phyloP scores from a whole-genome alignment of 2,329 filamentous ascomycete species.

The Bimuria novae-zelandiae region DNA sequence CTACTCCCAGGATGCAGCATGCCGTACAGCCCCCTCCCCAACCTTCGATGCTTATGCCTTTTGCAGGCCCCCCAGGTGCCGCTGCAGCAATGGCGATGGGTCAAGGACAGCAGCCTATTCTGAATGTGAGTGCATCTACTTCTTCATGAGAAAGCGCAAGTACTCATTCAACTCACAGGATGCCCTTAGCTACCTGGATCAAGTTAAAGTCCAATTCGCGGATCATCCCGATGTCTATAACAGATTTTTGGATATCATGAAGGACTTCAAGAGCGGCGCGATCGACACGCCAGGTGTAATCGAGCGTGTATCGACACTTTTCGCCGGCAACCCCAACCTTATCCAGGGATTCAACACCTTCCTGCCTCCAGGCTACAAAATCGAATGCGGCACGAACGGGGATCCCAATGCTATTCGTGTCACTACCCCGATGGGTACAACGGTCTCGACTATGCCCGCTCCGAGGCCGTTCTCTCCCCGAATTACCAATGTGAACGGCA shows the following conservation, averaged over 20 bases:
- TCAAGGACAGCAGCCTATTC: constrained; percentile 82
- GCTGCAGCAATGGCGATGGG: constrained; percentile 62
- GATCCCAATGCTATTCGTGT: constrained; percentile 96
- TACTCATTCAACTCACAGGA: constrained; percentile 50
- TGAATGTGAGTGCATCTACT: constrained; percentile 61
- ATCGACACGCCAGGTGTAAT: constrained; percentile 98
- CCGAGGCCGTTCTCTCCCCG: constrained; percentile 52
- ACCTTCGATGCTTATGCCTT: constrained; percentile 58
- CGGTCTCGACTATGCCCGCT: constrained; percentile 79
- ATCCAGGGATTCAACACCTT: constrained; percentile 99
- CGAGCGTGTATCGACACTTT: constrained; percentile 91
- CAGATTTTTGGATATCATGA: constrained; percentile 97
- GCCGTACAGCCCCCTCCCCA: constrained; percentile 58
- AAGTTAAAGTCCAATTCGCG: constrained; percentile 97
- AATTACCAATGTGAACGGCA: constrained; percentile 59
- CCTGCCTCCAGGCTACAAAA: constrained; percentile 90
- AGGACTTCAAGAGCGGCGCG: constrained; percentile 98
- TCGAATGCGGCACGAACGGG: constrained; percentile 91
- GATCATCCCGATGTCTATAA: constrained; percentile 98
- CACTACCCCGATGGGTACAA: constrained; percentile 97
- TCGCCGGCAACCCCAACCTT: constrained; percentile 90
- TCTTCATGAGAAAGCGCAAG: neutral
- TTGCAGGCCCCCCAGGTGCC: constrained; percentile 46
- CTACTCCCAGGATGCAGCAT: constrained; percentile 65
- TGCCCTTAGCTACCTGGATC: constrained; percentile 93